Conservation (phyloP, 345 rosid species). For the Acer campestre region DNA sequence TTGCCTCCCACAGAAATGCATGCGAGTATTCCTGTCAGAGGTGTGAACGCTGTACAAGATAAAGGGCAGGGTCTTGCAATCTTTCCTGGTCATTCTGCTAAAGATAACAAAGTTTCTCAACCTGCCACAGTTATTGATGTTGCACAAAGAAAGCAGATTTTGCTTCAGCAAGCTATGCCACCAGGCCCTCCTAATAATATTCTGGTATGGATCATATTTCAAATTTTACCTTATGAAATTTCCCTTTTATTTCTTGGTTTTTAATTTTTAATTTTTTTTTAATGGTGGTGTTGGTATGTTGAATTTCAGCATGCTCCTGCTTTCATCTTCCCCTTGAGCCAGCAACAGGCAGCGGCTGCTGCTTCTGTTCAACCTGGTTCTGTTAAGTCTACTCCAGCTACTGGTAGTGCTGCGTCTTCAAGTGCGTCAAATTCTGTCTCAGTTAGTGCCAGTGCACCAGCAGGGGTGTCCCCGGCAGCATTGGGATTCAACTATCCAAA, state of each 20-base stretch:
- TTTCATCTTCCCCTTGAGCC: slow-evolving; percentile 86
- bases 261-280: neutral
- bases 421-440: slow-evolving; percentile 49
- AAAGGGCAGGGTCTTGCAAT: slow-evolving; percentile 53
- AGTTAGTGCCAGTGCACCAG: slow-evolving; percentile 49
- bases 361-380: slow-evolving; percentile 67
- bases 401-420: slow-evolving; percentile 43
- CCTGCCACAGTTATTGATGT: slow-evolving; percentile 57
- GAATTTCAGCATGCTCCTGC: slow-evolving; percentile 74
- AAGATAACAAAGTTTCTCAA: slow-evolving; percentile 56
- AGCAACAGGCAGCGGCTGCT: slow-evolving; percentile 79
- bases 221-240: neutral
- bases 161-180: slow-evolving; percentile 83
- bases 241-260: too few species aligned
- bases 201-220: slow-evolving; percentile 50
- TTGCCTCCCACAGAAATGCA: slow-evolving; percentile 76
- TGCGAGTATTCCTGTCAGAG: slow-evolving; percentile 52
- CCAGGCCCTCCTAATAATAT: slow-evolving; percentile 76
- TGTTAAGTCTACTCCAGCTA: slow-evolving; percentile 55
- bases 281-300: neutral
- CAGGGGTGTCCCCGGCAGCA: slow-evolving; percentile 61
- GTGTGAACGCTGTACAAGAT: slow-evolving; percentile 54
- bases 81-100: slow-evolving; percentile 46
- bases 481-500: slow-evolving; percentile 86
- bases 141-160: slow-evolving; percentile 76